These are phyloP conservation scores for Hortiboletus campestris DNA, from an alignment of 768 basidiomycete species.

Conservation along the genomic window DNA sequence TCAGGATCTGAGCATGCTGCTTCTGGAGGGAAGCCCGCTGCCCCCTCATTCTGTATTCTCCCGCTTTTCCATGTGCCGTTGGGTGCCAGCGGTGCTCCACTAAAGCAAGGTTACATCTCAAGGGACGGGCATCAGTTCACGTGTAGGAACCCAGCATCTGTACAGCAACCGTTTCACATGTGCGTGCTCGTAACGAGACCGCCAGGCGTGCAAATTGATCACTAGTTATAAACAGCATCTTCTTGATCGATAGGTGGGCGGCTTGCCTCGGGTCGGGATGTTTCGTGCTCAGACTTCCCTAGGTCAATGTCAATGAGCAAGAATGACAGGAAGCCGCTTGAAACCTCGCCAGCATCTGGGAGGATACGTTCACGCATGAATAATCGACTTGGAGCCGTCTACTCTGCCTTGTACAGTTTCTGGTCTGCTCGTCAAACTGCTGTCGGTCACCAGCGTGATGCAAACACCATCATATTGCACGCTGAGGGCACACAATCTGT, in stretches of 20 bases:
- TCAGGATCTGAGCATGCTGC: conserved; percentile 51
- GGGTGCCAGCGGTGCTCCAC: conserved; percentile 18
- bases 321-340: conserved; percentile 41
- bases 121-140: conserved; percentile 54
- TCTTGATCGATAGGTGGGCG: conserved; percentile 20
- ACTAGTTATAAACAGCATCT: conserved; percentile 8
- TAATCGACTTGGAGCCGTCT: conserved; percentile 59
- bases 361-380: conserved; percentile 33
- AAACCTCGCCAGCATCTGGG: conserved; percentile 33
- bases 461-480: conserved; percentile 56
- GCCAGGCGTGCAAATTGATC: background rate
- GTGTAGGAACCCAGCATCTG: conserved; percentile 49
- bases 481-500: conserved; percentile 21
- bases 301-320: conserved; percentile 53
- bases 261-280: background rate
- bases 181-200: conserved; percentile 31
- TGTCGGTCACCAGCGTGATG: conserved; percentile 39
- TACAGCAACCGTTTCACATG: conserved; percentile 59
- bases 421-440: conserved; percentile 50
- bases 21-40: conserved; percentile 35
- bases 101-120: conserved; percentile 46
- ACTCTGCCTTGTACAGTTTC: conserved; percentile 50
- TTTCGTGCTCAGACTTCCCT: background rate
- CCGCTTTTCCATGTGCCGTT: conserved; percentile 51
- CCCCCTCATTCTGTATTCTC: conserved; percentile 52